Evolutionary conservation across 106 monocot genomes (phyloP), one percentile per base, ranked within the genome.

Genomic region (Apostasia ramifera): DNA sequence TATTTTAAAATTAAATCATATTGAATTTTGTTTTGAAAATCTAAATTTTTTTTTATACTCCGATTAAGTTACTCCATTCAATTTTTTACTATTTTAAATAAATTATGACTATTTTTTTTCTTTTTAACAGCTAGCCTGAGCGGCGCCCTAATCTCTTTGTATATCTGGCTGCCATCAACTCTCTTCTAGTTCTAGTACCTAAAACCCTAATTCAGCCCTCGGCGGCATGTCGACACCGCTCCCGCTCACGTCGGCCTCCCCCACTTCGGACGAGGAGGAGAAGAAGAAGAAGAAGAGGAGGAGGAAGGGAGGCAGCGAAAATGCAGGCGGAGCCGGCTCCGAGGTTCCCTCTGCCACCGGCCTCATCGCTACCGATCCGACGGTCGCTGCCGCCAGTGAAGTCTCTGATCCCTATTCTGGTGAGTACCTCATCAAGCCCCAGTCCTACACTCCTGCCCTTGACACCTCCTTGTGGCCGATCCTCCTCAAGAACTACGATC

Each of bases 401-500:
- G 59, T 66, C 58, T 14, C 38, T 37, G 61, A 70, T 14, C 63
- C 47, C 8, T 65, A 65, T 12, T 8, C 65, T 15, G 40, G 71
- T 38, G 82, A 90, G 58, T 86, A 70, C 82, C 51, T 83, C 1
- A 94, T 94, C 64, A 94, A 94, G 61, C 91, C 94, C 40, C 90
- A 90, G 11, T 71, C 88, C 5, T 71, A 81, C 57, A 81, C 78
- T 10, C 91, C 91, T 0, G 1, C 77, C 13, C 63, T 86, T 69
- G 94, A 94, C 69, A 90, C 94, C 59, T 88, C 94, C 8, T 59
- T 43, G 5, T 94, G 94, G 94, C 94, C 91, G 39, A 71, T 94
- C 71, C 81, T 94, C 14, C 85, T 94, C 45, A 94, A 91, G 83
- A 90, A 94, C 87, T 94, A 94, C 83, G 74, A 73, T 59, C 87